These are phyloP conservation scores for Chrysopogon serrulatus DNA, from an alignment of 176 grass and related monocot genomes.

Conservation along the genomic window DNA sequence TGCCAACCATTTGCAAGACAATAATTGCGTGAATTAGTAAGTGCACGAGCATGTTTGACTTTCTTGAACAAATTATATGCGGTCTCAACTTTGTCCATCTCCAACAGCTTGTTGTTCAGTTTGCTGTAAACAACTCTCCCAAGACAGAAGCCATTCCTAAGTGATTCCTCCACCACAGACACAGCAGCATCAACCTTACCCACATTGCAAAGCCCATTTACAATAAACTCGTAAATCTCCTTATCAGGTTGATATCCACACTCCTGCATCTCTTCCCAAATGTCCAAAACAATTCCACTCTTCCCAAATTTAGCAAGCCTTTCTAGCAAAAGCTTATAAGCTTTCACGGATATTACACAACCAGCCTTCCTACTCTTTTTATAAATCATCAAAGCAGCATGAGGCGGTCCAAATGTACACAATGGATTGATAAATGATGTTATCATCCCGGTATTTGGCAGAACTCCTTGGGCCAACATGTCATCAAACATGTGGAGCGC, in stretches of 20 bases:
- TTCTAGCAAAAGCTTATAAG: slow-evolving; percentile 81
- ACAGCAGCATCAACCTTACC: slow-evolving; percentile 89
- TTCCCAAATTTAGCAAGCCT: slow-evolving; percentile 86
- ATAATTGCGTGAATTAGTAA: slow-evolving; percentile 57
- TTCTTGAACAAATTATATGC: slow-evolving; percentile 70
- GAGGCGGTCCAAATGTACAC: slow-evolving; percentile 79
- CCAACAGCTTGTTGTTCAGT: slow-evolving; percentile 73
- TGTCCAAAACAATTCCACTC: slow-evolving; percentile 57
- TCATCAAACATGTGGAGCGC: slow-evolving; percentile 77
- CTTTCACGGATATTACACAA: slow-evolving; percentile 74
- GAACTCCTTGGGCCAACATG: slow-evolving; percentile 55
- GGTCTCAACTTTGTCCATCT: slow-evolving; percentile 81
- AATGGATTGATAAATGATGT: slow-evolving; percentile 67
- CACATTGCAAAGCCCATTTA: slow-evolving; percentile 83
- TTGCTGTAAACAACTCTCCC: slow-evolving; percentile 74
- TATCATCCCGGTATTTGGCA: slow-evolving; percentile 66
- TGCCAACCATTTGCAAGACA: slow-evolving; percentile 93
- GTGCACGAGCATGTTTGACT: slow-evolving; percentile 47
- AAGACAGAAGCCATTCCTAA: slow-evolving; percentile 63
- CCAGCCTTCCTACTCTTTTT: slow-evolving; percentile 75
- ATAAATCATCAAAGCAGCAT: slow-evolving; percentile 78
- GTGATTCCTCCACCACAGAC: slow-evolving; percentile 70
- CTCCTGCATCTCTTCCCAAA: slow-evolving; percentile 88
- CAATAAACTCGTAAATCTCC: slow-evolving; percentile 80
- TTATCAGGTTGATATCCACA: slow-evolving; percentile 60